A percentile compares a stretch with the other conserved stretches of the same genome.
Conservation (phyloP, 768 basidiomycete species). For the Suillus occidentalis region DNA sequence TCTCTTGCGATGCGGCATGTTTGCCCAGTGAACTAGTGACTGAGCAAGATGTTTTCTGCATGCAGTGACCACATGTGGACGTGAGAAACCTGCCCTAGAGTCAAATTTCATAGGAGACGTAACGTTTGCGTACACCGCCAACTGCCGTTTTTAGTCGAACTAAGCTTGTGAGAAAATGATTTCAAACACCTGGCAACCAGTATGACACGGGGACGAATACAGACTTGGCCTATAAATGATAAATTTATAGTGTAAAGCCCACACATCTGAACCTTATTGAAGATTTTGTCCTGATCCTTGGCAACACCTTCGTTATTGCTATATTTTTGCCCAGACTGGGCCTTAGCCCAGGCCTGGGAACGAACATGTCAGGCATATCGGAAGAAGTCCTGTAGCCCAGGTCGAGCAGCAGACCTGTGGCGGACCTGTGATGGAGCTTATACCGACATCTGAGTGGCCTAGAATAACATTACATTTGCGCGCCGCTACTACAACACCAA, state of each 20-base stretch:
- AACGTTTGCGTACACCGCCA: slow-evolving; percentile 7
- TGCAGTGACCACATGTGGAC: background rate
- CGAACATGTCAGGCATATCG: background rate
- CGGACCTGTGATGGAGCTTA: background rate
- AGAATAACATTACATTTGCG: too few relatives aligned
- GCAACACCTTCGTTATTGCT: background rate
- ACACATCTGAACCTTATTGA: background rate
- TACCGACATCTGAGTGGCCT: background rate
- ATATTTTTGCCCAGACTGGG: background rate
- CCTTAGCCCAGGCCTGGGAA: background rate
- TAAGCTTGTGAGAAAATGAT: too few relatives aligned
- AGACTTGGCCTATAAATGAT: background rate
- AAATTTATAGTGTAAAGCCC: background rate
- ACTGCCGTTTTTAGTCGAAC: too few relatives aligned
- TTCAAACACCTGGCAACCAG: too few relatives aligned
- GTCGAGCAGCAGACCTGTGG: background rate
- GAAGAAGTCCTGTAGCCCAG: background rate
- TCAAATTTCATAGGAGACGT: slow-evolving; percentile 26
- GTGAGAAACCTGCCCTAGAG: slow-evolving; percentile 28
- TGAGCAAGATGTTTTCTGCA: background rate
- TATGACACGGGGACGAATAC: too few relatives aligned
- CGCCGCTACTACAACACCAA: too few relatives aligned
- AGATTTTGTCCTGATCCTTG: background rate
- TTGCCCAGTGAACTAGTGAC: background rate
- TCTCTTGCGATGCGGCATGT: background rate